These are phyloP conservation scores for Polysphondylium violaceum DNA, from an alignment of 78 protist genomes.

Conservation along the genomic window DNA sequence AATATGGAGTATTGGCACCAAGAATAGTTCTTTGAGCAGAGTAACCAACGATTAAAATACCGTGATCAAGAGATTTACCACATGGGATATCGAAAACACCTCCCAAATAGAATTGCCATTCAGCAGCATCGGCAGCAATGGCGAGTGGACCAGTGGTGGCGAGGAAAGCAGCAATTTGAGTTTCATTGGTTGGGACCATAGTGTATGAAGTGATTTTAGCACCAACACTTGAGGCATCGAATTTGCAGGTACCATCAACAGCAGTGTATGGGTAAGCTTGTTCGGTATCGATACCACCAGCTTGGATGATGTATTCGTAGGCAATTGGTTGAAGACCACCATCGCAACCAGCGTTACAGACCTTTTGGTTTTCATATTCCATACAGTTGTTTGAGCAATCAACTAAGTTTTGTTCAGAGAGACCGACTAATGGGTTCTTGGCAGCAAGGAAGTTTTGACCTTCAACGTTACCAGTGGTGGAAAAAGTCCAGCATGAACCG, in stretches of 20 bases:
- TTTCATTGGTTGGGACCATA: slow-evolving; percentile 46
- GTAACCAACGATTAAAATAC: slow-evolving; percentile 69
- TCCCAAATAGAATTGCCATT: slow-evolving; percentile 73
- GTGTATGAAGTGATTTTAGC: slow-evolving; percentile 76
- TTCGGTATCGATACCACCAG: slow-evolving; percentile 85
- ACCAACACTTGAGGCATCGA: background rate
- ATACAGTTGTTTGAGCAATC: slow-evolving; percentile 33
- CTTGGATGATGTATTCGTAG: slow-evolving; percentile 60
- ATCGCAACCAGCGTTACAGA: slow-evolving; percentile 84
- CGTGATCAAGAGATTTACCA: slow-evolving; percentile 62
- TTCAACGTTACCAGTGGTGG: slow-evolving; percentile 28
- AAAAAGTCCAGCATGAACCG: slow-evolving; percentile 52
- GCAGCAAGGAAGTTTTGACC: slow-evolving; percentile 2
- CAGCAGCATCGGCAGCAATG: slow-evolving; percentile 82
- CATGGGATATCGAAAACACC: slow-evolving; percentile 77
- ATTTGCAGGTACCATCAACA: slow-evolving; percentile 71
- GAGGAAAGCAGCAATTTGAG: slow-evolving; percentile 73
- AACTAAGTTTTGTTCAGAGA: slow-evolving; percentile 40
- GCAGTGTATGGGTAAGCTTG: slow-evolving; percentile 89
- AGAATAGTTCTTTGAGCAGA: slow-evolving; percentile 20
- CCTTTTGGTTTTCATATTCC: slow-evolving; percentile 29
- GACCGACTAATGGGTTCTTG: background rate
- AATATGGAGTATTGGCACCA: slow-evolving; percentile 30
- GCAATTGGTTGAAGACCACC: slow-evolving; percentile 84
- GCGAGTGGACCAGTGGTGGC: slow-evolving; percentile 70